Conservation (phyloP, 345 rosid genomes). For the Salix dunnii region DNA sequence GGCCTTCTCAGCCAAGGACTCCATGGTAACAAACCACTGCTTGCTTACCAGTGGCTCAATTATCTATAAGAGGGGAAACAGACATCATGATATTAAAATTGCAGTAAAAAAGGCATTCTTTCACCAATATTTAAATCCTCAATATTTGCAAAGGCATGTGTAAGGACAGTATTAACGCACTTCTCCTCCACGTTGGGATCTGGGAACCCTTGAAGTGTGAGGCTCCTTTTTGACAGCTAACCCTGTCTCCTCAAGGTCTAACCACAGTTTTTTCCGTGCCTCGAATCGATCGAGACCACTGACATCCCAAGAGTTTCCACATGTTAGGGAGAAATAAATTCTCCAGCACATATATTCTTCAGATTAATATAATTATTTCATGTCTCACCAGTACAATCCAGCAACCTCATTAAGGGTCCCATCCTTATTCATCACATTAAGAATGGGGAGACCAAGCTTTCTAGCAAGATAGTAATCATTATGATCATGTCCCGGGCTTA, state of each 20-base stretch:
- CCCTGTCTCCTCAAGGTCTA: conserved; percentile 89
- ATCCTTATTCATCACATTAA: conserved; percentile 97
- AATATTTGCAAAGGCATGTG: conserved; percentile 12
- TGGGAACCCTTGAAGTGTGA: conserved; percentile 73
- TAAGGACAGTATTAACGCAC: conserved; percentile 37
- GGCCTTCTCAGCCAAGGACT: conserved; percentile 91
- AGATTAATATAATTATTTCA: conserved; percentile 10
- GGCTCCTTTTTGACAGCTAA: conserved; percentile 83
- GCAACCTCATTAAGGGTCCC: conserved; percentile 93
- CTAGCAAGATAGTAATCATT: conserved; percentile 94
- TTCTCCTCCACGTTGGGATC: conserved; percentile 99
- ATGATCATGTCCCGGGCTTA: conserved; percentile 99
- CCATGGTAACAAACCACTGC: conserved; percentile 98
- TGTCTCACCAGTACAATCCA: conserved; percentile 72
- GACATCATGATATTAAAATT: conserved; percentile 16
- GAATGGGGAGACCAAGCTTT: conserved; percentile 93
- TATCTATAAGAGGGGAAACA: conserved; percentile 39
- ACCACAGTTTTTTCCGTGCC: conserved; percentile 85
- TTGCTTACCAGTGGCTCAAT: conserved; percentile 93
- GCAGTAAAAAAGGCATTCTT: conserved; percentile 12
- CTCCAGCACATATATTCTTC: conserved; percentile 8
- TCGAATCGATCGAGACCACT: conserved; percentile 96
- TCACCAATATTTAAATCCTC: neutral
- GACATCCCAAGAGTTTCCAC: conserved; percentile 23
- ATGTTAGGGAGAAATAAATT: conserved; percentile 18